These are phyloP conservation scores for Nakaseomyces uthaithaninus DNA, from an alignment of 1,139 yeast genomes.

Conservation along the genomic window DNA sequence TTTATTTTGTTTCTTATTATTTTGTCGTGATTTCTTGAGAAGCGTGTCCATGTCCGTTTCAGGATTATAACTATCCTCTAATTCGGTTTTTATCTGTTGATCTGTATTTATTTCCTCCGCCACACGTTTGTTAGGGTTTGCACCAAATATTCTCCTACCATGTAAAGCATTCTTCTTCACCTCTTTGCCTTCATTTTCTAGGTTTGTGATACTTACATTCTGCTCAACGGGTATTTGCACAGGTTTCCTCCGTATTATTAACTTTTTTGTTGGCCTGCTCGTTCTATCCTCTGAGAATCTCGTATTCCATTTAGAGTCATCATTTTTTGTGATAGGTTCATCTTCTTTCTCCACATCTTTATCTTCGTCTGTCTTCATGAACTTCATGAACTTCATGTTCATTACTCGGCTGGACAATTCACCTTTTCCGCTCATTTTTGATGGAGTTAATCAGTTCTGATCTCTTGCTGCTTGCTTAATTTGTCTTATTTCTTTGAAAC, in stretches of 20 bases:
- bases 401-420: constrained; percentile 35
- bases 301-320: constrained; percentile 6
- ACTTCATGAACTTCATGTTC: constrained; percentile 43
- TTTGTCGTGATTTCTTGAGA: constrained; percentile 19
- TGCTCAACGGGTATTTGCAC: neutral
- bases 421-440: constrained; percentile 20
- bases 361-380: constrained; percentile 35
- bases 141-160: constrained; percentile 8
- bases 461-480: too few relatives aligned
- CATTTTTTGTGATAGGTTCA: neutral
- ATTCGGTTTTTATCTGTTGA: constrained; percentile 12
- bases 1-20: neutral
- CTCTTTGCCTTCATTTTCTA: constrained; percentile 1
- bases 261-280: neutral
- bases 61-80: constrained; percentile 26
- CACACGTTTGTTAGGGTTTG: constrained; percentile 7
- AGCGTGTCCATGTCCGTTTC: constrained; percentile 19
- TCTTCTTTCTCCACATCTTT: constrained; percentile 33
- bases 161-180: constrained; percentile 1
- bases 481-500: too few relatives aligned
- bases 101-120: constrained; percentile 8
- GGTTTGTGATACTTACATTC: constrained; percentile 8
- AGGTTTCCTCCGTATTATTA: neutral
- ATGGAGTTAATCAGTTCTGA: too few relatives aligned
- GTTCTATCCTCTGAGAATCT: neutral